A percentile compares a stretch with the other conserved stretches of the same genome.
Conservation (phyloP, 768 basidiomycete genomes). For the Mycena rebaudengoi region DNA sequence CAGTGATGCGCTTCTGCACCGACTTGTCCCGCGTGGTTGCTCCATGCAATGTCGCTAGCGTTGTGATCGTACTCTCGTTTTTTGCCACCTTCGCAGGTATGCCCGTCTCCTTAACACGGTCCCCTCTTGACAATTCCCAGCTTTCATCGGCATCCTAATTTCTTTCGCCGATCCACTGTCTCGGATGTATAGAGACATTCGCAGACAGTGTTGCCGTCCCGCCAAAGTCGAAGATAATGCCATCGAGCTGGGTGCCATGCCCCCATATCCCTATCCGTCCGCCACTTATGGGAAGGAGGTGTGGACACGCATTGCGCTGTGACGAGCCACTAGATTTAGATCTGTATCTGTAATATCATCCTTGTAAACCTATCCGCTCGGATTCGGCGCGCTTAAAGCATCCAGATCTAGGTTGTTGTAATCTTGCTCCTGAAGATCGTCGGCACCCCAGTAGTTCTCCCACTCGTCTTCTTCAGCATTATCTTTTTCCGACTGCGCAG, state of each 20-base stretch:
- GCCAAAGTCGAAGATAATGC: background rate
- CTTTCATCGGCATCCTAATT: slow-evolving; percentile 11
- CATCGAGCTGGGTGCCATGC: slow-evolving; percentile 5
- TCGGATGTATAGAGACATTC: background rate
- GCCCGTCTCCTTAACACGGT: background rate
- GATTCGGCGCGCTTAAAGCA: background rate
- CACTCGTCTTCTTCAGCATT: slow-evolving; percentile 52
- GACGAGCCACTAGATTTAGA: too few relatives aligned
- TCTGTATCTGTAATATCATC: too few relatives aligned
- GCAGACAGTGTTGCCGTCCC: background rate
- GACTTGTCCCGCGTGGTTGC: slow-evolving; percentile 35
- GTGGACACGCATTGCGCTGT: slow-evolving; percentile 23
- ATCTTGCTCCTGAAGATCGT: slow-evolving; percentile 50
- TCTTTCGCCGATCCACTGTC: slow-evolving; percentile 1
- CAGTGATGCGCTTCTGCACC: slow-evolving; percentile 31
- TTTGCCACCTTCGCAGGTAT: slow-evolving; percentile 36
- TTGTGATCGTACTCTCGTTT: slow-evolving; percentile 40
- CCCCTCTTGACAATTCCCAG: background rate
- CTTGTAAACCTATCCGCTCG: background rate
- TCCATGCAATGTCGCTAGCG: slow-evolving; percentile 31
- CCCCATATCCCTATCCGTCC: background rate
- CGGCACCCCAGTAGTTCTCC: slow-evolving; percentile 55
- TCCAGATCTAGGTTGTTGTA: slow-evolving; percentile 31
- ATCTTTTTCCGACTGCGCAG: slow-evolving; percentile 24
- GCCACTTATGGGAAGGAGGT: background rate